Evolutionary conservation across 305 asterid genomes (phyloP).

Genomic region (Ilex paraguariensis): DNA sequence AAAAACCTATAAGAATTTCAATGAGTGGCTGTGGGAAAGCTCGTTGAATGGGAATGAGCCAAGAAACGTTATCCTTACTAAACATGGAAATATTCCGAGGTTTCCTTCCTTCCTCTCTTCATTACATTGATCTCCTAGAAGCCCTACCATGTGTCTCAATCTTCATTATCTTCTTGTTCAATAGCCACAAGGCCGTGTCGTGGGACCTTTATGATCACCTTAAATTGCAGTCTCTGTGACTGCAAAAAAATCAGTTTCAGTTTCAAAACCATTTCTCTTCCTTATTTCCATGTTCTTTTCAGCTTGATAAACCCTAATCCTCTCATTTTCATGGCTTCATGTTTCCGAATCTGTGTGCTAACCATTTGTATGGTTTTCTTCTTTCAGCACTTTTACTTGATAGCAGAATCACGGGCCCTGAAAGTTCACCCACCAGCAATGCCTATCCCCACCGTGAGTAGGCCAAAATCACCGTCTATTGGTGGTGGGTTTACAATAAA

Average conservation of each 20-base stretch:
- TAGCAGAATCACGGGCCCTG: constrained; percentile 13
- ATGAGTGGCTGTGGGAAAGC: constrained; percentile 24
- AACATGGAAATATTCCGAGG: constrained; percentile 51
- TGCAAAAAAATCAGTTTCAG: neutral
- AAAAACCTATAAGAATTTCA: constrained; percentile 9
- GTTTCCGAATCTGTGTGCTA: constrained; percentile 4
- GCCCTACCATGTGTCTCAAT: constrained; percentile 22
- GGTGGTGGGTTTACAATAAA: constrained; percentile 6
- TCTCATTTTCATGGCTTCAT: constrained; percentile 26
- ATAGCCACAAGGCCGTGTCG: constrained; percentile 12
- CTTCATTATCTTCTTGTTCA: constrained; percentile 22
- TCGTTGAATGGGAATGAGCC: constrained; percentile 11
- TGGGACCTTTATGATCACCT: constrained; percentile 22
- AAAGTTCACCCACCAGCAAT: constrained; percentile 15
- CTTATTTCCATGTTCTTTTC: too few relatives aligned
- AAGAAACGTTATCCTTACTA: constrained; percentile 38
- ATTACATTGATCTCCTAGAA: constrained; percentile 35
- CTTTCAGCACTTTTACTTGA: constrained; percentile 22
- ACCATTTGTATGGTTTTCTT: constrained; percentile 20
- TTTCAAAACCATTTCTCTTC: neutral
- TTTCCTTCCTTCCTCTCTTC: constrained; percentile 9
- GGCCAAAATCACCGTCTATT: constrained; percentile 11
- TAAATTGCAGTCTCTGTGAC: constrained; percentile 23
- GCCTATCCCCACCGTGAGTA: constrained; percentile 5
- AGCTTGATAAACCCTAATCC: too few relatives aligned